Percentiles rank a stretch among this genome's conserved stretches.
phyloP scores from a whole-genome alignment of 2,329 filamentous ascomycete genomes.

The Acrocalymma vagum region DNA sequence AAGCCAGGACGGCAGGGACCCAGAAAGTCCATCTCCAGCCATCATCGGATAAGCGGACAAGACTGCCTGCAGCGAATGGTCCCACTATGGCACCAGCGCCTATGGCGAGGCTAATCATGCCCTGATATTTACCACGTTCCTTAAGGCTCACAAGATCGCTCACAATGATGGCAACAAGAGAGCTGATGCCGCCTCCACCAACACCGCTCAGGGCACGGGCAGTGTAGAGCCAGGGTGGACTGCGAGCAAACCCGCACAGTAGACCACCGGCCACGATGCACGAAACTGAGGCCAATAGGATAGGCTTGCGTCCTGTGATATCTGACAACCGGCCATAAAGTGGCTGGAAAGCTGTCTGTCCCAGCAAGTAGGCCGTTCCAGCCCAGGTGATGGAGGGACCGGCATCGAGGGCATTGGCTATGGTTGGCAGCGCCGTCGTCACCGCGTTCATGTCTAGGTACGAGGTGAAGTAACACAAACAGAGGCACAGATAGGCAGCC shows the following conservation, averaged over 20 bases:
- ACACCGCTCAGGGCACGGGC: slow-evolving; percentile 38
- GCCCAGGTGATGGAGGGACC: slow-evolving; percentile 8
- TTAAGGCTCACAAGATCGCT: slow-evolving; percentile 37
- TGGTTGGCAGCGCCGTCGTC: slow-evolving; percentile 9
- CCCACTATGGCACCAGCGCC: slow-evolving; percentile 8
- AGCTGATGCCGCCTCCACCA: slow-evolving; percentile 35
- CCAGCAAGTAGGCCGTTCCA: slow-evolving; percentile 6
- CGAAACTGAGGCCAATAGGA: slow-evolving; percentile 1
- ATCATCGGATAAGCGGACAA: slow-evolving; percentile 4
- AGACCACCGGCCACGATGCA: slow-evolving; percentile 21
- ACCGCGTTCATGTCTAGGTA: slow-evolving; percentile 10
- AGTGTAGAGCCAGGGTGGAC: slow-evolving; percentile 30
- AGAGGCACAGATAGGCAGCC: slow-evolving; percentile 10
- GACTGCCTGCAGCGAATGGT: slow-evolving; percentile 11
- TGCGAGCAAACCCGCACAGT: slow-evolving; percentile 32
- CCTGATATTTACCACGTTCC: slow-evolving; percentile 40
- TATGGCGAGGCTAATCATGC: slow-evolving; percentile 18
- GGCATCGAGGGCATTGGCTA: slow-evolving; percentile 2
- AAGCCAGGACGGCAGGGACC: slow-evolving; percentile 1
- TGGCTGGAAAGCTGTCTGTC: slow-evolving; percentile 3
- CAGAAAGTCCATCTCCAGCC: slow-evolving; percentile 7
- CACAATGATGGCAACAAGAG: slow-evolving; percentile 37
- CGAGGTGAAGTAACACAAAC: slow-evolving; percentile 7
- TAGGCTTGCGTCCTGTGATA: slow-evolving; percentile 6
- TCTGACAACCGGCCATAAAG: slow-evolving; percentile 9